Evolutionary conservation across 495 filamentous ascomycete species (phyloP).

Genomic region (Penicillium arizonense): DNA sequence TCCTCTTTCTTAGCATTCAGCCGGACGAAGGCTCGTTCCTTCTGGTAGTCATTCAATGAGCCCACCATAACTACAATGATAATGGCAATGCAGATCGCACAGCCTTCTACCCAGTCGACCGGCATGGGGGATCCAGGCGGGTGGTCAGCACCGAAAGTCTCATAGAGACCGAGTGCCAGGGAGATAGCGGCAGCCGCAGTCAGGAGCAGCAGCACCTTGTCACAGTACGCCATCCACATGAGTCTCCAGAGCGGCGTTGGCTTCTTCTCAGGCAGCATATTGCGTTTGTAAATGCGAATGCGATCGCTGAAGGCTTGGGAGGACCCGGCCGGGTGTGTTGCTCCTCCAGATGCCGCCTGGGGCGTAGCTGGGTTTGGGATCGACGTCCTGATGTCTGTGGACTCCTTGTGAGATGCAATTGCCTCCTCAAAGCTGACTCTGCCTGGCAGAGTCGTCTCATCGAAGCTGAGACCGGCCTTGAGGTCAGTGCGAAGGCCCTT

Average conservation of each 20-base stretch:
- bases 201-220: constrained; percentile 78
- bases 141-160: constrained; percentile 48
- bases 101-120: constrained; percentile 82
- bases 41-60: constrained; percentile 75
- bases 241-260: constrained; percentile 68
- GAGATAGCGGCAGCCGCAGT: constrained; percentile 78
- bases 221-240: constrained; percentile 81
- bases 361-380: constrained; percentile 6
- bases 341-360: constrained; percentile 30
- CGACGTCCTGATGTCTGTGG: too few species aligned
- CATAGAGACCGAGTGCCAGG: constrained; percentile 72
- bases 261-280: constrained; percentile 69
- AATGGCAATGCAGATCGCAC: constrained; percentile 75
- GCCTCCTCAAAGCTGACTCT: constrained; percentile 69
- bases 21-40: constrained; percentile 74
- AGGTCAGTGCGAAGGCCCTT: constrained; percentile 72
- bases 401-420: constrained; percentile 12
- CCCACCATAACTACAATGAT: constrained; percentile 73
- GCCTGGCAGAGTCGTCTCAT: constrained; percentile 65
- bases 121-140: constrained; percentile 43
- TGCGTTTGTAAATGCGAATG: constrained; percentile 67
- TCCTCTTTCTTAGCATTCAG: constrained; percentile 73
- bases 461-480: constrained; percentile 66
- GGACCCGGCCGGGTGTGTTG: constrained; percentile 22
- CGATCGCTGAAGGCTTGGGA: constrained; percentile 46